phyloP scores from a whole-genome alignment of 257 asterid species.

The Ocimum tenuiflorum region DNA sequence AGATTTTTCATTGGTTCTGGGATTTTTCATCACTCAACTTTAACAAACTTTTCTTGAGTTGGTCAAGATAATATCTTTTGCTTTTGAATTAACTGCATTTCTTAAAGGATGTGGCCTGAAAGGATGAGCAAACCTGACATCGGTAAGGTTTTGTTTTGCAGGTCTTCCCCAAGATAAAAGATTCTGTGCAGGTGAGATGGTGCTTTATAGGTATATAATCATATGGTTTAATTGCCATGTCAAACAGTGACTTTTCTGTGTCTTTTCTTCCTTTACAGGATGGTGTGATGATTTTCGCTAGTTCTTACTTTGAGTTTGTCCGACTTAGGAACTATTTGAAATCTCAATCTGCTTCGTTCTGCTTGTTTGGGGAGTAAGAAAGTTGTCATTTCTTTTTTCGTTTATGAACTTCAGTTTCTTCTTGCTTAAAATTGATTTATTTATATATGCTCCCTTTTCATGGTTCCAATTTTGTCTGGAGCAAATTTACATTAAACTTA shows the following conservation, averaged over 20 bases:
- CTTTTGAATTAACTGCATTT: neutral
- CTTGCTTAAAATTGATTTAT: neutral
- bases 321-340: slow-evolving; percentile 73
- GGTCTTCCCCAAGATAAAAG: slow-evolving; percentile 85
- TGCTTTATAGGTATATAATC: slow-evolving; percentile 6
- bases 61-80: neutral
- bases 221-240: neutral
- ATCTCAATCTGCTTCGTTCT: slow-evolving; percentile 75
- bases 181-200: slow-evolving; percentile 65
- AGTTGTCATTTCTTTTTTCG: neutral
- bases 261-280: slow-evolving; percentile 38
- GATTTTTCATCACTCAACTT: neutral
- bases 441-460: neutral
- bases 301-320: slow-evolving; percentile 89
- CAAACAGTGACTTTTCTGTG: neutral
- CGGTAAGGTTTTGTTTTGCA: slow-evolving; percentile 32
- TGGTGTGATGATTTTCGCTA: slow-evolving; percentile 74
- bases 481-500: neutral
- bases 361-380: slow-evolving; percentile 91
- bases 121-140: slow-evolving; percentile 2
- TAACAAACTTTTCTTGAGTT: neutral
- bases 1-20: neutral
- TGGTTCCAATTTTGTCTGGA: neutral
- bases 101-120: neutral
- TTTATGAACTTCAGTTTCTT: slow-evolving; percentile 2